Evolutionary conservation across 225 moss, liverwort and hornwort species (phyloP), one percentile per base, ranked within the genome.

Genomic region (Sphagnum tenellum): DNA sequence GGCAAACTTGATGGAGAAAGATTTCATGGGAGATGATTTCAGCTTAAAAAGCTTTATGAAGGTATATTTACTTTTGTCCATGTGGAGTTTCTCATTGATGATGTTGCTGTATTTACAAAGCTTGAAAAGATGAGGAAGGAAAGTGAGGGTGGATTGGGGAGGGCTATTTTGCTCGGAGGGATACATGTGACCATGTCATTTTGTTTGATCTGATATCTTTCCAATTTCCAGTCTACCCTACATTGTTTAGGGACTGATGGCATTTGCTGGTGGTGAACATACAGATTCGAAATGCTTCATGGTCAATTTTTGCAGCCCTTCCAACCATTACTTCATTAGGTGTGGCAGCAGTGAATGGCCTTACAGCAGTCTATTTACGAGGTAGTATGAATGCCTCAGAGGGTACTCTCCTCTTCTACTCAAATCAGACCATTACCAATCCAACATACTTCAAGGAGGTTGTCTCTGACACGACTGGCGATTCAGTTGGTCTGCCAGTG

Each of bases 251-350:
- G 9, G 9, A 52, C 7, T 5, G 6, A 52, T 52, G 52, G 52
- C 9, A 52, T 52, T 52, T 29, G 29, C 29, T 29, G 29, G 29
- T 29, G 52, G 9, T 5, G 52, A 5, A 52, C 52, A 52, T 60
- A 64, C 82, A 91, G 91, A 72, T 89, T 48, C 82, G 86, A 61
- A 73, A 74, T 56, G 89, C 84, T 14, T 62, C 82, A 47, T 91
- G 89, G 86, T 82, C 91, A 10, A 68, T 91, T 11, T 91, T 91
- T 49, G 89, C 80, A 62, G 84, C 91, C 29, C 82, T 89, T 77
- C 89, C 91, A 64, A 75, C 81, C 29, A 80, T 89, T 50, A 81
- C 89, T 56, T 77, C 74, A 52, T 81, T 91, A 63, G 91, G 91
- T 69, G 66, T 88, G 63, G 84, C 91, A 48, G 84, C 82, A 50